Percentiles rank a stretch among this genome's conserved stretches.
Evolutionary conservation across 768 basidiomycete species (phyloP).

Genomic region (Tricholoma sp.): DNA sequence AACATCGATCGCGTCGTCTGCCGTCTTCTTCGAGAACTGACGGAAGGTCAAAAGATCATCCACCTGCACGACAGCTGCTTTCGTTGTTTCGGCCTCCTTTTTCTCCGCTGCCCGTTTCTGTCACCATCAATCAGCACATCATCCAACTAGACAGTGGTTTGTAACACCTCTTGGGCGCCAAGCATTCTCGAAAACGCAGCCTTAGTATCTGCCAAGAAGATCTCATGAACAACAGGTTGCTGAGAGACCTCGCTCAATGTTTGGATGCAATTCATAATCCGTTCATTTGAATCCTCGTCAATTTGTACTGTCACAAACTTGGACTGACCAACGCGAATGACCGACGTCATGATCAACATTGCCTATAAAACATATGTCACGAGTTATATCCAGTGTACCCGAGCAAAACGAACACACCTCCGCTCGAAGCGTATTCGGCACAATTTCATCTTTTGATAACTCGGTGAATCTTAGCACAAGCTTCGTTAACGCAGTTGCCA

Average conservation of each 20-base stretch:
- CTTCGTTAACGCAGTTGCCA: slow-evolving; percentile 89
- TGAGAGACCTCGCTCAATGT: slow-evolving; percentile 79
- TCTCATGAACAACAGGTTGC: slow-evolving; percentile 52
- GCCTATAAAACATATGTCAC: slow-evolving; percentile 39
- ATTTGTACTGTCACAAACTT: slow-evolving; percentile 93
- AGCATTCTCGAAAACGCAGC: slow-evolving; percentile 94
- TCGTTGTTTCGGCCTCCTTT: slow-evolving; percentile 73
- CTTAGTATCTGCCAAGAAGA: slow-evolving; percentile 85
- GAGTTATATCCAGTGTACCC: not conserved
- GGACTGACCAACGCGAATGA: slow-evolving; percentile 95
- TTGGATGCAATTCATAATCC: slow-evolving; percentile 94
- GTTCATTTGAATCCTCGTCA: slow-evolving; percentile 96
- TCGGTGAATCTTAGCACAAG: slow-evolving; percentile 79
- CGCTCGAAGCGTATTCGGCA: slow-evolving; percentile 73
- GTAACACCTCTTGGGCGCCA: slow-evolving; percentile 78
- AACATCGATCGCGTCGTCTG: slow-evolving; percentile 74
- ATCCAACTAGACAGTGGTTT: slow-evolving; percentile 9
- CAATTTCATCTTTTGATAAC: slow-evolving; percentile 35
- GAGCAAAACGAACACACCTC: slow-evolving; percentile 47
- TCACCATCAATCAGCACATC: not conserved
- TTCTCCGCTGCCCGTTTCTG: slow-evolving; percentile 90
- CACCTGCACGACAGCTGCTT: slow-evolving; percentile 73
- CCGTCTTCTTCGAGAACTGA: slow-evolving; percentile 91
- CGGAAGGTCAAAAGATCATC: slow-evolving; percentile 91
- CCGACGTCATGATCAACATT: slow-evolving; percentile 97